Evolutionary conservation across 78 protist genomes (phyloP), one percentile per base, ranked within the genome.

Genomic region (Dictyostelium capitatum): DNA sequence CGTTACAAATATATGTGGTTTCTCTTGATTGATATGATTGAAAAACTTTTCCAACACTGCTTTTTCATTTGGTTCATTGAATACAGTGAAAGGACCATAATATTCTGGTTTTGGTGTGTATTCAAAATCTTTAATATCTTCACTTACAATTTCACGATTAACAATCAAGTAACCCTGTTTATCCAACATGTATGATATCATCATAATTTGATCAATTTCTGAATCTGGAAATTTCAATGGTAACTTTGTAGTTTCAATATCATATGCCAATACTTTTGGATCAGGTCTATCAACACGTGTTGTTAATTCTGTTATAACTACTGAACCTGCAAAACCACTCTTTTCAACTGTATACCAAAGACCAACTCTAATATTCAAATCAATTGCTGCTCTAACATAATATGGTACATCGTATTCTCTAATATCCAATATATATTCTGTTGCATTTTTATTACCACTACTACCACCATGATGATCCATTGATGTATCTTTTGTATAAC

Each of bases 181-280:
- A 83, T 98, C 99, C 23, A 98, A 8, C 99, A 99, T 99, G 95
- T 97, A 99, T 20, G 99, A 99, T 17, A 99, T 99, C 99, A 99
- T 99, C 98, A 97, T 97, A 41, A 99, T 96, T 79, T 85, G 67
- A 65, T 96, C 98, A 3, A 10, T 46, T n/a, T 82, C 10, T 0
- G 98, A 74, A 28, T 99, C 98, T 4, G 99, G 99, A 37, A 99
- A 99, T 81, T 96, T 98, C 65, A 99, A 96, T 12, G 99, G 99
- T 50, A 46, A 70, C 79, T 99, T 98, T 10, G 99, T 97, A 0
- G 98, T 94, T 59, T 99, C 99, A 46, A 99, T 99, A 94, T 99
- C 99, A n/a, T 95, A 99, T 2, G 99, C 99, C 14, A 98, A 72
- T 0, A 99, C 95, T 3, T 69, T 8, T 9, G 98, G 97, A 28